Evolutionary conservation across 1,284 basidiomycete species (phyloP).

Genomic region (Pyrrhoderma noxium): DNA sequence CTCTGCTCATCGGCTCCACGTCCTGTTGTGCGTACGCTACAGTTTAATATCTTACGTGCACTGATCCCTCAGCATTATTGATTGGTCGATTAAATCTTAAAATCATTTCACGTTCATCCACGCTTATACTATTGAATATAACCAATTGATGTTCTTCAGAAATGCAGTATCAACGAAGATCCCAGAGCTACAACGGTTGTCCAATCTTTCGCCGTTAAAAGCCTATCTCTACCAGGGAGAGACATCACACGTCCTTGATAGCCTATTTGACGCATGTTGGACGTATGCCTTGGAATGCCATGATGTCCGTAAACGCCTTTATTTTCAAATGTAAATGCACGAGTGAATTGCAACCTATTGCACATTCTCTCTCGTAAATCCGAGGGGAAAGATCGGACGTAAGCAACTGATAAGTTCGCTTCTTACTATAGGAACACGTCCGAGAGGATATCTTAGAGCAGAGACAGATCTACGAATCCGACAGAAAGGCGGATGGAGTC

Average conservation of each 20-base stretch:
- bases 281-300: not conserved
- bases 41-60: not conserved
- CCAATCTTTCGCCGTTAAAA: constrained; percentile 3
- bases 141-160: not conserved
- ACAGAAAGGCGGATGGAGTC: constrained; percentile 10
- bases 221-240: constrained; percentile 15
- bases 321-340: not conserved
- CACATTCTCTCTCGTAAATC: too few species aligned
- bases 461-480: constrained; percentile 14
- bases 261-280: constrained; percentile 7
- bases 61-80: not conserved
- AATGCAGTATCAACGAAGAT: not conserved
- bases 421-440: constrained; percentile 5
- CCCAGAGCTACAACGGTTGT: constrained; percentile 1
- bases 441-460: constrained; percentile 13
- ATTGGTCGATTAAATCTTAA: not conserved
- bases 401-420: not conserved
- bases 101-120: not conserved
- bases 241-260: constrained; percentile 6
- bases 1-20: not conserved
- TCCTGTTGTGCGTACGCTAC: not conserved
- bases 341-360: not conserved
- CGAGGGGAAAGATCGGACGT: too few species aligned
- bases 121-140: not conserved
- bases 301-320: constrained; percentile 6